phyloP scores from a whole-genome alignment of 805 yeast genomes.

The Millerozyma miso region DNA sequence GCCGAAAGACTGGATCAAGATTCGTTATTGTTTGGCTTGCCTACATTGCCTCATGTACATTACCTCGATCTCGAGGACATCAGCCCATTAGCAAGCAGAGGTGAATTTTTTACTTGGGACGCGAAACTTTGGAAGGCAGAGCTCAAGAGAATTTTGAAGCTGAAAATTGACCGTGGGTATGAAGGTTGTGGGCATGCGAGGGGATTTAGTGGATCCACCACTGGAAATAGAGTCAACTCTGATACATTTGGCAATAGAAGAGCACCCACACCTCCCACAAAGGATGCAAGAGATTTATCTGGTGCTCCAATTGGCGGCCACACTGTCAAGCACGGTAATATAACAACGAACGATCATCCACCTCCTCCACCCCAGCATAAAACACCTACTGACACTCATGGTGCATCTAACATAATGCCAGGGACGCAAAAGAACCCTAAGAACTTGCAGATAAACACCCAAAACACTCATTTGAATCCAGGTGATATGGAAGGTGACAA shows the following conservation, averaged over 20 bases:
- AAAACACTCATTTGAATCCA: not conserved
- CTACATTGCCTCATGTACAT: constrained; percentile 43
- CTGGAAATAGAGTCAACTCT: constrained; percentile 29
- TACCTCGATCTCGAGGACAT: constrained; percentile 35
- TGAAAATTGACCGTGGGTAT: constrained; percentile 47
- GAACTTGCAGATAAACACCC: constrained; percentile 10
- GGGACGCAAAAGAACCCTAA: constrained; percentile 8
- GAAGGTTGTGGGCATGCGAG: constrained; percentile 73
- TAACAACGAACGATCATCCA: too few relatives aligned
- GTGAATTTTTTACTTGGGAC: constrained; percentile 34
- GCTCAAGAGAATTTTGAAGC: constrained; percentile 26
- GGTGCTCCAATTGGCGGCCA: not conserved
- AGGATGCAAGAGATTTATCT: not conserved
- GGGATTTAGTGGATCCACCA: constrained; percentile 53
- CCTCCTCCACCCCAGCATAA: not conserved
- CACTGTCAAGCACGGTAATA: not conserved
- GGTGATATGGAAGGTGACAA: constrained; percentile 8
- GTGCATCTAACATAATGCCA: not conserved
- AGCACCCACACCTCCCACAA: constrained; percentile 8
- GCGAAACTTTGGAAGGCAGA: constrained; percentile 30
- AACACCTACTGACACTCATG: not conserved
- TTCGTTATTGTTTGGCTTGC: constrained; percentile 40
- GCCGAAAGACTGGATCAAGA: constrained; percentile 40
- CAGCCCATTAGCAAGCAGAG: constrained; percentile 14
- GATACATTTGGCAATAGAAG: constrained; percentile 26